These are phyloP conservation scores for Angophora floribunda DNA, from an alignment of 345 rosid species.

Conservation along the genomic window DNA sequence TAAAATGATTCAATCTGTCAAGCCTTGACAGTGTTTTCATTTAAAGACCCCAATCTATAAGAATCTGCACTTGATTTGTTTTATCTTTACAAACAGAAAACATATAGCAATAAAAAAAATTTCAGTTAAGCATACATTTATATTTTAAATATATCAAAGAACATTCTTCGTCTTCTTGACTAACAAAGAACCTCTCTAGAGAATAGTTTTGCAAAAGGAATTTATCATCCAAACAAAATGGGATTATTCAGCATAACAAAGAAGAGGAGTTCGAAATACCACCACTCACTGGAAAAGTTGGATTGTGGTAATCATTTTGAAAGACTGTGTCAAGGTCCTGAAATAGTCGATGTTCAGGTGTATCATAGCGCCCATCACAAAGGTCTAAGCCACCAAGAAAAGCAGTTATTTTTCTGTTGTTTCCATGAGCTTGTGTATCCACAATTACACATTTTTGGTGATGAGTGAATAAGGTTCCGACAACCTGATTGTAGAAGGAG, in stretches of 20 bases:
- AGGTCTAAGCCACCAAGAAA: slow-evolving; percentile 70
- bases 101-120: background rate
- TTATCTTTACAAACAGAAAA: background rate
- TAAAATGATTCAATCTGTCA: background rate
- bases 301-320: slow-evolving; percentile 45
- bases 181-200: background rate
- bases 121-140: background rate
- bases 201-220: background rate
- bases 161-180: background rate
- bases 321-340: slow-evolving; percentile 48
- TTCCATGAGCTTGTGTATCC: slow-evolving; percentile 58
- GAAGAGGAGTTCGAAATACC: background rate
- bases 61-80: background rate
- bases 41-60: background rate
- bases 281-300: slow-evolving; percentile 52
- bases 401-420: slow-evolving; percentile 45
- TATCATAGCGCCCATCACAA: slow-evolving; percentile 75
- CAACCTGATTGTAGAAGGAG: slow-evolving; percentile 26
- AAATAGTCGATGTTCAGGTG: slow-evolving; percentile 57
- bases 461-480: slow-evolving; percentile 64
- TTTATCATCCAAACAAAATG: background rate
- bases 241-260: background rate
- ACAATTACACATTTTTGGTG: slow-evolving; percentile 75
- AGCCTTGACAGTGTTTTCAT: background rate
- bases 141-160: background rate